Evolutionary conservation across 2,329 filamentous ascomycete species (phyloP), one percentile per base, ranked within the genome.

Genomic region (Sarocladiaceae sp.): DNA sequence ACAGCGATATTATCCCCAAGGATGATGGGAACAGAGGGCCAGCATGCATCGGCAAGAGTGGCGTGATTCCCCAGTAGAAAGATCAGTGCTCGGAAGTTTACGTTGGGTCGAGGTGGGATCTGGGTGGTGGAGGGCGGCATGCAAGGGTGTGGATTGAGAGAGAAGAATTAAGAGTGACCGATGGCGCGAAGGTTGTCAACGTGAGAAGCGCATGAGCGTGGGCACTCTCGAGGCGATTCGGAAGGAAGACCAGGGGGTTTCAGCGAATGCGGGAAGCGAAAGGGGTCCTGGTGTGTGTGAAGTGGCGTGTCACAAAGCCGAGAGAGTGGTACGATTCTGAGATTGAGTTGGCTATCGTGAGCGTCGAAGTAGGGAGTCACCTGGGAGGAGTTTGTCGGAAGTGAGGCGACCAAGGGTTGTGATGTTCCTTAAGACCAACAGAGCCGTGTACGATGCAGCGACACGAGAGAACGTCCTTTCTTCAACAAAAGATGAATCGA

Each of bases 21-120:
- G 37, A 4, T 13, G 23, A 13, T 27, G 6, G 37, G 13, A n/a
- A 41, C n/a, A 41, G 24, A 41, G 37, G 37, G 40, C 40, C 18
- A 43, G 24, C 40, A 43, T 43, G 40, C 40, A 33, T 21, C 26
- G 19, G 26, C 18, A 33, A 43, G 29, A 43, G 40, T 43, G 40
- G 40, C 40, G 40, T 43, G 40, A 43, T 43, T 43, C 40, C 29
- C 40, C 29, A 41, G 37, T 18, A 41, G n/a, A 41, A 12, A 21
- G 29, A 21, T 27, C 12, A 41, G 37, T 39, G 29, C 13, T 16
- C n/a, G 21, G 37, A 24, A 18, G 29, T 11, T 41, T 41, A 16
- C 23, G 37, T 41, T 29, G 23, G n/a, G n/a, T n/a, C n/a, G n/a
- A n/a, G n/a, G n/a, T n/a, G n/a, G n/a, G n/a, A n/a, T 24, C 24